Conservation (phyloP, 345 rosid species). For the Dipteronia sinensis region DNA sequence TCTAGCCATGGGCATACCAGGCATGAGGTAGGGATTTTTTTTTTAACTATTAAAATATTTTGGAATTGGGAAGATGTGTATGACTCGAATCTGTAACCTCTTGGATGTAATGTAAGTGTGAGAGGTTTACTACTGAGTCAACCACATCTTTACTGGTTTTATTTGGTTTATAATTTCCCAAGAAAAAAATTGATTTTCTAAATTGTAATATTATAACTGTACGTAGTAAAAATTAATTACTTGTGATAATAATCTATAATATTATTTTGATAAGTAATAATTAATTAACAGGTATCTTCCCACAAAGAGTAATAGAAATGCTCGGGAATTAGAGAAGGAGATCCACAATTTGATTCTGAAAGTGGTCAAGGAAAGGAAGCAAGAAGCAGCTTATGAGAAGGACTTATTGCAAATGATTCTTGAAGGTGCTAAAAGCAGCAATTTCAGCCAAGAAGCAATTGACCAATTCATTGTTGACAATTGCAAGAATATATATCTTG, state of each 20-base stretch:
- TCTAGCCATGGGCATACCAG: constrained; percentile 37
- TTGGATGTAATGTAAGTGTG: no score
- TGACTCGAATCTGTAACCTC: no score
- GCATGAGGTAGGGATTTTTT: constrained; percentile 34
- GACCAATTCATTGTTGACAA: constrained; percentile 46
- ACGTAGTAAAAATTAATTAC: no score
- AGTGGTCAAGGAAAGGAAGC: constrained; percentile 35
- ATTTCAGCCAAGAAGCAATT: constrained; percentile 23
- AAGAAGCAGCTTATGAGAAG: constrained; percentile 18
- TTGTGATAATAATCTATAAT: no score
- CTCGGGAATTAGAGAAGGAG: constrained; percentile 45
- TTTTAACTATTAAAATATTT: no score
- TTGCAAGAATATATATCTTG: constrained; percentile 53
- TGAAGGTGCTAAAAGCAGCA: constrained; percentile 36
- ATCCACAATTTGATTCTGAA: constrained; percentile 28
- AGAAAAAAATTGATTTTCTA: no score
- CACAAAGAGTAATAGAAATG: constrained; percentile 36
- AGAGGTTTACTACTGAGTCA: no score
- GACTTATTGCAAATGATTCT: constrained; percentile 43
- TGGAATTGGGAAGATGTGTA: no score
- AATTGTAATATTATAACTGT: no score
- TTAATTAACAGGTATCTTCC: constrained; percentile 29
- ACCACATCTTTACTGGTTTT: no score
- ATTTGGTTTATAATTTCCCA: no score
- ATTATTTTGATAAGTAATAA: no score